Evolutionary conservation across 768 basidiomycete genomes (phyloP).

Genomic region (Panaeolus papilionaceus): DNA sequence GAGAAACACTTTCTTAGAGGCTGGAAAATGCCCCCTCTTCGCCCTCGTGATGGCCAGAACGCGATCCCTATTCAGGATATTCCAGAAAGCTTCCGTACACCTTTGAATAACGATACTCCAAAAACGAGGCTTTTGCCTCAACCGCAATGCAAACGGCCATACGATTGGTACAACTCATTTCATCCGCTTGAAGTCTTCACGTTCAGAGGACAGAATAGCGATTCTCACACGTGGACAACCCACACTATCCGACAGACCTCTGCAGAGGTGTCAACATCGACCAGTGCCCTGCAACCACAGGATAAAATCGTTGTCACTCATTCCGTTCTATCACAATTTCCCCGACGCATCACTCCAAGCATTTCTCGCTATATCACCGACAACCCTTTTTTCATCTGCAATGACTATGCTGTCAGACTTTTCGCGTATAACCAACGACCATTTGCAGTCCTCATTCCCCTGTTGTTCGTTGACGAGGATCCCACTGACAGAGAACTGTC

Average conservation of each 20-base stretch:
- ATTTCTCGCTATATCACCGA: background rate
- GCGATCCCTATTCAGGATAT: background rate
- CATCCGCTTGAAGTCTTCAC: background rate
- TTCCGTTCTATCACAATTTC: background rate
- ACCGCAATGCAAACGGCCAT: background rate
- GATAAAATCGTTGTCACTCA: background rate
- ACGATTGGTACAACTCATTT: slow-evolving; percentile 6
- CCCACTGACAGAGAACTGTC: background rate
- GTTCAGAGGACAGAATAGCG: background rate
- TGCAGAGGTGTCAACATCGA: background rate
- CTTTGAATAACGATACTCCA: background rate
- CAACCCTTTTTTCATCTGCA: slow-evolving; percentile 4
- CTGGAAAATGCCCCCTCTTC: slow-evolving; percentile 1
- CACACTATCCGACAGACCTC: background rate
- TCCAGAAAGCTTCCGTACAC: background rate
- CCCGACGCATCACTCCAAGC: background rate
- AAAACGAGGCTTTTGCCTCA: background rate
- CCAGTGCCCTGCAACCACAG: background rate
- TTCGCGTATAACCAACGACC: background rate
- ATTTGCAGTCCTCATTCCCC: background rate
- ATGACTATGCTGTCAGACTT: background rate
- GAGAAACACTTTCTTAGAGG: background rate
- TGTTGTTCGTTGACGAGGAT: background rate
- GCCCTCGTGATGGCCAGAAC: background rate
- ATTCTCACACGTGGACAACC: background rate